Evolutionary conservation across 192 early-diverging fungal species (phyloP).

Genomic region (Coemansia sp.): DNA sequence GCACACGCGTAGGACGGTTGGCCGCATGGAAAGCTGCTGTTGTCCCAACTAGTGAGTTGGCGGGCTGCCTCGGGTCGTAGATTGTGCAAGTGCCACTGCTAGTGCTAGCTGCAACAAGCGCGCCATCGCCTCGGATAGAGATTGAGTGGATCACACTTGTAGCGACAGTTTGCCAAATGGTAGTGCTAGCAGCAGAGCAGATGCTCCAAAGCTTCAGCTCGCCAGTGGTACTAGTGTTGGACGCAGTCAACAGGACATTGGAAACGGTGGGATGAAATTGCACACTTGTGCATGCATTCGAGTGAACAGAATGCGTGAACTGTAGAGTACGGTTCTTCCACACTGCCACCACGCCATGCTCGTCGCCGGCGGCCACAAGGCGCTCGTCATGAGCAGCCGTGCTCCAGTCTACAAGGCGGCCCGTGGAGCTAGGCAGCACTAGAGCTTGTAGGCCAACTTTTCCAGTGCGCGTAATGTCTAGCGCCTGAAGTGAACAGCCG

Average conservation of each 20-base stretch:
- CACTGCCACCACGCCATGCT: constrained; percentile 31
- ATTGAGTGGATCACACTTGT: constrained; percentile 22
- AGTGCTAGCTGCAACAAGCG: constrained; percentile 31
- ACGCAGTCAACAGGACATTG: constrained; percentile 19
- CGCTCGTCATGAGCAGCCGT: constrained; percentile 20
- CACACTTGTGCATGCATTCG: constrained; percentile 16
- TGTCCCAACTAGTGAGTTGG: constrained; percentile 6
- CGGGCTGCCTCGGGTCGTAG: constrained; percentile 25
- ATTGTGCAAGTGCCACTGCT: constrained; percentile 20
- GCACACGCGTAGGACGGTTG: constrained; percentile 53
- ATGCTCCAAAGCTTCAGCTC: constrained; percentile 38
- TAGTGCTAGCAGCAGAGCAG: not conserved
- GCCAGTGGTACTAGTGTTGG: constrained; percentile 10
- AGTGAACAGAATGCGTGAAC: constrained; percentile 9
- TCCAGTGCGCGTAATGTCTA: constrained; percentile 16
- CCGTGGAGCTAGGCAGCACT: constrained; percentile 3
- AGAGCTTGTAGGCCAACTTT: constrained; percentile 12
- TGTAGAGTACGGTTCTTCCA: constrained; percentile 21
- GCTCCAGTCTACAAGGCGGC: constrained; percentile 33
- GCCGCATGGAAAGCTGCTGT: constrained; percentile 30
- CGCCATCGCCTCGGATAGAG: constrained; percentile 34
- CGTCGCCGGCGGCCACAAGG: constrained; percentile 27
- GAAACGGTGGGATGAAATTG: constrained; percentile 49
- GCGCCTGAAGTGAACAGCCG: constrained; percentile 34
- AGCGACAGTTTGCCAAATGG: constrained; percentile 17